Percentiles rank a stretch among this genome's conserved stretches.
Conservation (phyloP, 2,329 filamentous ascomycete genomes). For the Nothophoma quercina region DNA sequence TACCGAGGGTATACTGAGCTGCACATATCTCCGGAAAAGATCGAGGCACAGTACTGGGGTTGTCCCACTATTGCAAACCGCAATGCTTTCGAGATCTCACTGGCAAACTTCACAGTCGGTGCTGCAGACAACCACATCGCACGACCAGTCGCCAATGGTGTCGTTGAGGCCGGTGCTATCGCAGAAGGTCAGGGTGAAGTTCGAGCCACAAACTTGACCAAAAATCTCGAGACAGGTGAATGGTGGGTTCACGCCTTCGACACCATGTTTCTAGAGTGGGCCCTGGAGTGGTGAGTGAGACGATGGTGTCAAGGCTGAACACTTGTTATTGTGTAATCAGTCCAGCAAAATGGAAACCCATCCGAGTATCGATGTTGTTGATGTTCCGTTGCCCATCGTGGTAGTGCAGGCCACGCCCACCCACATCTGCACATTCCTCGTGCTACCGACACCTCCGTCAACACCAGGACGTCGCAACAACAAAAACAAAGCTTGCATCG, state of each 20-base stretch:
- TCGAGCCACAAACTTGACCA: background rate
- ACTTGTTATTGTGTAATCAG: too few relatives aligned
- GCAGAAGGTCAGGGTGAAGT: background rate
- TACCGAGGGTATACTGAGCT: constrained; percentile 76
- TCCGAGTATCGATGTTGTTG: too few relatives aligned
- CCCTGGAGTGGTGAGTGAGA: background rate
- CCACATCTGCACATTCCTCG: too few relatives aligned
- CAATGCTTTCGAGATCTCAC: constrained; percentile 68
- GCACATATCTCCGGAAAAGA: constrained; percentile 60
- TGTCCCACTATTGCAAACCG: constrained; percentile 64
- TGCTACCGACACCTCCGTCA: background rate
- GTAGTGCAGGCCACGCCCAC: too few relatives aligned
- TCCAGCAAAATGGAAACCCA: too few relatives aligned
- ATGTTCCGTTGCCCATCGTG: too few relatives aligned
- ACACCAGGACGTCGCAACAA: background rate
- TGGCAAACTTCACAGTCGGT: constrained; percentile 73
- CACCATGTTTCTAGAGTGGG: background rate
- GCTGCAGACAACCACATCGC: constrained; percentile 63
- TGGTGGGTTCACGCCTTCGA: background rate
- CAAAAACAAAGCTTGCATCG: constrained; percentile 3
- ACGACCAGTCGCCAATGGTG: background rate
- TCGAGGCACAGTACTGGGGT: constrained; percentile 67
- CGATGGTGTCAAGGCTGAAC: background rate
- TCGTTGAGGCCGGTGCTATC: background rate
- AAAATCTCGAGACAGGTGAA: background rate